phyloP scores from a whole-genome alignment of 2,329 filamentous ascomycete species.

The Colletotrichum falcatum region DNA sequence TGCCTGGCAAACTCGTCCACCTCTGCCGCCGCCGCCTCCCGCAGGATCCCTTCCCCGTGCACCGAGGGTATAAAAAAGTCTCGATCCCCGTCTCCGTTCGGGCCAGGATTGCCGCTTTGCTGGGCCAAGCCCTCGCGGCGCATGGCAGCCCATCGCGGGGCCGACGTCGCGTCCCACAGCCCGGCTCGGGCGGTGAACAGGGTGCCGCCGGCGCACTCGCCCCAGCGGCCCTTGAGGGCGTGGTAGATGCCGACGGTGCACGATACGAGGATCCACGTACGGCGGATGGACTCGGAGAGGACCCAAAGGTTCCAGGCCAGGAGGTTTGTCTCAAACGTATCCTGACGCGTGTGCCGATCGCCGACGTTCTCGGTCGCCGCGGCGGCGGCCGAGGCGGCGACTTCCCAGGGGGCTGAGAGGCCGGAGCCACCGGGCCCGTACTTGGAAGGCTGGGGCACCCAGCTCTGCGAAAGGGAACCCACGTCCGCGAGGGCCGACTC shows the following conservation, averaged over 20 bases:
- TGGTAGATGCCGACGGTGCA: conserved; percentile 43
- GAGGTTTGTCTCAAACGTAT: conserved; percentile 31
- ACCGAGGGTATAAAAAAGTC: conserved; percentile 22
- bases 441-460: conserved; percentile 12
- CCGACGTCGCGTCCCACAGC: conserved; percentile 46
- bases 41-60: neutral
- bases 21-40: conserved; percentile 20
- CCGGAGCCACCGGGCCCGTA: neutral
- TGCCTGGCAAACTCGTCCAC: conserved; percentile 38
- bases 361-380: neutral
- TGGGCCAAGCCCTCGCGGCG: conserved; percentile 7
- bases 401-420: neutral
- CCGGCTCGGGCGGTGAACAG: conserved; percentile 46
- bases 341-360: neutral
- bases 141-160: conserved; percentile 43
- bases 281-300: conserved; percentile 47
- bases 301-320: conserved; percentile 48
- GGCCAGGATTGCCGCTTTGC: neutral
- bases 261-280: conserved; percentile 46
- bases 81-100: neutral
- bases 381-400: neutral
- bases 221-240: conserved; percentile 37
- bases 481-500: conserved; percentile 39
- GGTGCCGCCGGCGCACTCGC: conserved; percentile 43
- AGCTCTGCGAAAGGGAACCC: conserved; percentile 4